Percentiles rank a stretch among this genome's conserved stretches.
Evolutionary conservation across 768 basidiomycete genomes (phyloP).

Genomic region (Gloeopeniophorella convolvens): DNA sequence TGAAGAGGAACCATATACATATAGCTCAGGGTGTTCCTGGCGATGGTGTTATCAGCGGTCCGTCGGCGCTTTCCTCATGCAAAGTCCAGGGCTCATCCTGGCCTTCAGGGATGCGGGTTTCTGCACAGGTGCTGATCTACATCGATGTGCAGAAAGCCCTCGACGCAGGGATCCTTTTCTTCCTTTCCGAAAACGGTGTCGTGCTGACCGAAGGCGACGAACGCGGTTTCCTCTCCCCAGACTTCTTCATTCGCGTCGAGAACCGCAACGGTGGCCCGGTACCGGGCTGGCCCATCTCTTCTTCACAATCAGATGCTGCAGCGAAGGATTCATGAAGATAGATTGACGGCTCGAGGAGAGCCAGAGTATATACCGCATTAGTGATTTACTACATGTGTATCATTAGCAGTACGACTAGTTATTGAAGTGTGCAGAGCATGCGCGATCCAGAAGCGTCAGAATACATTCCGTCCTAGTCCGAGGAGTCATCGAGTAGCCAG

Average conservation of each 20-base stretch:
- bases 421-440: background rate
- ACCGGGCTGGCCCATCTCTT: constrained; percentile 22
- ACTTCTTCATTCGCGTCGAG: constrained; percentile 69
- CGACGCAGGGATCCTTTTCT: constrained; percentile 64
- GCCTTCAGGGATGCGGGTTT: constrained; percentile 67
- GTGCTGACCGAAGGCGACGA: constrained; percentile 77
- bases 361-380: background rate
- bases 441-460: no score
- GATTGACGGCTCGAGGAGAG: background rate
- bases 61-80: constrained; percentile 22
- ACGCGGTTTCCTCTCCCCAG: constrained; percentile 49
- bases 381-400: background rate
- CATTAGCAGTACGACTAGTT: background rate
- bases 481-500: constrained; percentile 16
- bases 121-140: constrained; percentile 75
- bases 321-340: background rate
- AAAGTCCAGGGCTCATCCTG: background rate
- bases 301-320: background rate
- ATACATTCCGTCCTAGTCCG: constrained; percentile 9
- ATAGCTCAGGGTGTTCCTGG: constrained; percentile 73
- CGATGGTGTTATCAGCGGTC: constrained; percentile 70
- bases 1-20: constrained; percentile 90
- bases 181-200: constrained; percentile 81
- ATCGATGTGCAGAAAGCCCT: constrained; percentile 69
- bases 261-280: constrained; percentile 32